Conservation (phyloP, 179 eudicot genomes). For the Gypsophila paniculata region DNA sequence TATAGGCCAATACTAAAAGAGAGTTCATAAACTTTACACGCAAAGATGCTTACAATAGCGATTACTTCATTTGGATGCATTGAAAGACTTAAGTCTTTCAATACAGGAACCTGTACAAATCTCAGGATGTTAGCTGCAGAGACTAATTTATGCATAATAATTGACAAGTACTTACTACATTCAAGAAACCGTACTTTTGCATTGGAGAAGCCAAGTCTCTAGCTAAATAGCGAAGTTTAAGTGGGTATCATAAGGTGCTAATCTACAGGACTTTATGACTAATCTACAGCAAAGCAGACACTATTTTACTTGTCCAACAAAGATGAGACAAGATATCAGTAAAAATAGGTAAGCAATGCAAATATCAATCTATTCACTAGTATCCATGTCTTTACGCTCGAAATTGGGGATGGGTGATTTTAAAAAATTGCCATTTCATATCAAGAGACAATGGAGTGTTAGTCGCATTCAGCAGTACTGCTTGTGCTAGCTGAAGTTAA, state of each 20-base stretch:
- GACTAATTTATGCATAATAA: background rate
- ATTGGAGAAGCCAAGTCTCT: background rate
- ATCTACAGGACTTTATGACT: background rate
- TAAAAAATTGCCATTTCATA: background rate
- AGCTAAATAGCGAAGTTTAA: background rate
- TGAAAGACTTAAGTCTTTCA: conserved; percentile 52
- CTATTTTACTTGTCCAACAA: background rate
- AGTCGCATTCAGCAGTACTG: conserved; percentile 4
- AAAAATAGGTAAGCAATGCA: conserved; percentile 6
- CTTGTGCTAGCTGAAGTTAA: background rate
- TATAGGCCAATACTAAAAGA: background rate
- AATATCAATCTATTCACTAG: conserved; percentile 6
- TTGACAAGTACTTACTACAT: too few species aligned
- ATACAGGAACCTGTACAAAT: conserved; percentile 63
- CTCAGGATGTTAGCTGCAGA: conserved; percentile 25
- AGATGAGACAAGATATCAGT: background rate
- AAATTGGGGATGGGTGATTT: background rate
- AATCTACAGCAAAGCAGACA: background rate
- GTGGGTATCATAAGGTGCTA: background rate
- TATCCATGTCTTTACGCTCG: conserved; percentile 8
- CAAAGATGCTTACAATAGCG: conserved; percentile 64
- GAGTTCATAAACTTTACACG: conserved; percentile 5
- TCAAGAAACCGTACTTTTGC: background rate
- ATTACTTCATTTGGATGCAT: conserved; percentile 85
- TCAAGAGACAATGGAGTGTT: background rate